These are phyloP conservation scores for Vachellia collinsii DNA, from an alignment of 306 rosid species.

Conservation along the genomic window DNA sequence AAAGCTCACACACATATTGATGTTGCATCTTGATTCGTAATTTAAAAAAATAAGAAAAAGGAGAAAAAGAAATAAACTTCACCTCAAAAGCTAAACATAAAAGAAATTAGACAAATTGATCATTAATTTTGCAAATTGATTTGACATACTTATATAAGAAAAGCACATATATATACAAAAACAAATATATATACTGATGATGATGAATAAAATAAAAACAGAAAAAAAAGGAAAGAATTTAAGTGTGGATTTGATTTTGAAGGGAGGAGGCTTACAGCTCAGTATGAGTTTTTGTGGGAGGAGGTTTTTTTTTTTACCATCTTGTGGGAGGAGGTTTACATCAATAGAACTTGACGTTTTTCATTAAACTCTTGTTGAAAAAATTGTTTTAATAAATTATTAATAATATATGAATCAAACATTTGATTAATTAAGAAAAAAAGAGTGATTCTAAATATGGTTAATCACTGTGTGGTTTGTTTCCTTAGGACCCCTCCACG, in stretches of 20 bases:
- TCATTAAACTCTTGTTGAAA: background rate
- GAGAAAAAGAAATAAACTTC: too few relatives aligned
- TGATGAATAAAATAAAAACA: too few relatives aligned
- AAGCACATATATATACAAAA: background rate
- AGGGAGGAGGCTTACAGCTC: too few relatives aligned
- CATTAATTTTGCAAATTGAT: background rate
- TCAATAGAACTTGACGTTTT: background rate
- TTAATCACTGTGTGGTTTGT: background rate
- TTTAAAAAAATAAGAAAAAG: too few relatives aligned
- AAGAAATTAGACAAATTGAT: too few relatives aligned
- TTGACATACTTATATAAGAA: background rate
- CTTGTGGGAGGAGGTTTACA: background rate
- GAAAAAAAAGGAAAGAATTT: too few relatives aligned
- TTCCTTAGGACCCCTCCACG: conserved; percentile 11
- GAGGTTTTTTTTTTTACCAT: background rate
- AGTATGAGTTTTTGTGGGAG: too few relatives aligned
- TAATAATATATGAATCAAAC: background rate
- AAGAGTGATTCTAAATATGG: background rate
- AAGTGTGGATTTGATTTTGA: background rate
- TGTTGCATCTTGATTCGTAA: too few relatives aligned
- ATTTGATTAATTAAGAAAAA: background rate
- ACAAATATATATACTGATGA: too few relatives aligned
- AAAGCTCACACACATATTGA: too few relatives aligned
- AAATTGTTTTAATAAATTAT: background rate
- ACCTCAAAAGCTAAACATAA: too few relatives aligned